These are phyloP conservation scores for Fragaria iinumae DNA, from an alignment of 306 rosid species.

Conservation along the genomic window DNA sequence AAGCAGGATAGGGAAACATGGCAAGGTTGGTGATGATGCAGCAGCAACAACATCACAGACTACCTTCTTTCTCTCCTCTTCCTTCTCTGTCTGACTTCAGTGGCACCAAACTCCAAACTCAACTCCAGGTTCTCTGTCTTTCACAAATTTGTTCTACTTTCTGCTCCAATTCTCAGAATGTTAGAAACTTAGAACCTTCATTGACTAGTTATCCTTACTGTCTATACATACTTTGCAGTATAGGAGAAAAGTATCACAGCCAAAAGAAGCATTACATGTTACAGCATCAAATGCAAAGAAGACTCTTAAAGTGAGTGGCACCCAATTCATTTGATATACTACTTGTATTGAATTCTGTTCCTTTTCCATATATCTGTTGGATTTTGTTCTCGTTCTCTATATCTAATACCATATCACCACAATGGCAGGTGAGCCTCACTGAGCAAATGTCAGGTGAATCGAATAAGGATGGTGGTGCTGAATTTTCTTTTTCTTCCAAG, in stretches of 20 bases:
- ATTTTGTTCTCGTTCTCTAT: background rate
- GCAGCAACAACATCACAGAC: constrained; percentile 49
- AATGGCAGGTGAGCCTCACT: constrained; percentile 56
- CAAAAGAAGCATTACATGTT: constrained; percentile 53
- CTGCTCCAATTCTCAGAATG: background rate
- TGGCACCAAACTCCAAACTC: constrained; percentile 56
- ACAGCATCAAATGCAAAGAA: constrained; percentile 65
- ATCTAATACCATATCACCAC: background rate
- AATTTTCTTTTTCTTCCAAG: constrained; percentile 65
- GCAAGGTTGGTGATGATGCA: constrained; percentile 62
- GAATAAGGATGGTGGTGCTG: constrained; percentile 42
- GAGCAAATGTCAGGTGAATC: constrained; percentile 58
- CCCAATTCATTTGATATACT: background rate
- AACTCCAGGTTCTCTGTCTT: constrained; percentile 58
- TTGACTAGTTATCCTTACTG: background rate
- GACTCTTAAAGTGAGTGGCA: constrained; percentile 54
- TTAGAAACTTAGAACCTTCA: background rate
- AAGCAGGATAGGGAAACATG: constrained; percentile 39
- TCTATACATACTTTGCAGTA: constrained; percentile 32
- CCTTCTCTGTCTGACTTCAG: constrained; percentile 64
- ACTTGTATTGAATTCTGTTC: too few relatives aligned
- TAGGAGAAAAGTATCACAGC: constrained; percentile 52
- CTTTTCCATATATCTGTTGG: background rate
- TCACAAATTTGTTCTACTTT: background rate
- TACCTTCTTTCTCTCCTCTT: constrained; percentile 53